Base-by-base conservation (phyloP, 2,329 filamentous ascomycete species). In the Achaetomium macrosporum region DNA sequence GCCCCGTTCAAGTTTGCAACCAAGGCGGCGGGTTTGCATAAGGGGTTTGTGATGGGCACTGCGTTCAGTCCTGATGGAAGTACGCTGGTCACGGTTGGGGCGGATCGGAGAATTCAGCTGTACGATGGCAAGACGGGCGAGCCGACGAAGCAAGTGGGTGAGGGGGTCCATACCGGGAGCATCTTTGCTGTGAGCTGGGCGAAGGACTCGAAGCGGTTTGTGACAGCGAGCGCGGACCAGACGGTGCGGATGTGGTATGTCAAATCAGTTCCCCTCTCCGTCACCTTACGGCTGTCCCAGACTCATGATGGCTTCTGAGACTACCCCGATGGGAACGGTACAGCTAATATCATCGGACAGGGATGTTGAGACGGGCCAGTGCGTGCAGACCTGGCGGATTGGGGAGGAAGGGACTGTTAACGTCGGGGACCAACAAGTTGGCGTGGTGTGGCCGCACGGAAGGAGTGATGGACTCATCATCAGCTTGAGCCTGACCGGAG, bases 81-180 rank as follows among this genome's bases (percentile, higher is more conserved):
- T 39, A 75, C 76, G 36, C 75, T 99, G 56, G 88, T 93, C 33
- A 96, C 87, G 48, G 92, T 96, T 2, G 92, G 93, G 36, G 90
- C 88, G n/a, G 93, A 99, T 70, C 85, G 85, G 67, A 83, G 82
- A 66, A 96, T 99, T 59, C 95, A 93, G 76, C 75, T 99, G 10
- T 99, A 96, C 67, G 90, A 99, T 67, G 93, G 92, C 57, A 96
- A 95, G 78, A 96, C 90, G 15, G 93, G 93, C 30, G 90, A 96
- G 66, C 79, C 86, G 1, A 88, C 83, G 42, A 80, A 75, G 54
- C 79, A 88, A 61, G 85, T 99, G 62, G 87, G 87, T 10, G 85
- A 92, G 59, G 85, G 83, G n/a, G 84, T 84, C 59, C 93, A 99
- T 68, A 92, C 84, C 6, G 93, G 93, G 44, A 95, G 90, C 67